phyloP scores from a whole-genome alignment of 2,329 filamentous ascomycete genomes.

The Esteya vermicola region DNA sequence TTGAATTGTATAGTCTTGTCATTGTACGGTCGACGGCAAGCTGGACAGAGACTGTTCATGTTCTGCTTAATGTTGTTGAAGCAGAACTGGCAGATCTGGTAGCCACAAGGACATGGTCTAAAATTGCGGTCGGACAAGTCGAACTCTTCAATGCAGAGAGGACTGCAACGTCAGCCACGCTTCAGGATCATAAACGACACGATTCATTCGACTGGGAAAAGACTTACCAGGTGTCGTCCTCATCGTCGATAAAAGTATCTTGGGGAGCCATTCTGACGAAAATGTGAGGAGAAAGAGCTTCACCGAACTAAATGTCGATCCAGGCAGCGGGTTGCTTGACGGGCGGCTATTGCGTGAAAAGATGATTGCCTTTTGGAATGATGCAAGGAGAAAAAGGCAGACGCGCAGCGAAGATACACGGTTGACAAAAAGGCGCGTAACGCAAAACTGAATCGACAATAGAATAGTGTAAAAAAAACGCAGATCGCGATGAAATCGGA shows the following conservation, averaged over 20 bases:
- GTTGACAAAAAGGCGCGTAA: background rate
- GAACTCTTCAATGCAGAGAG: constrained; percentile 97
- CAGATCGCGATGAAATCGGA: too few species aligned
- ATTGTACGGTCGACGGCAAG: constrained; percentile 87
- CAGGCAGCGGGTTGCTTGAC: too few species aligned
- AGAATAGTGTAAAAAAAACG: too few species aligned
- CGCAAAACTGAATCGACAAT: too few species aligned
- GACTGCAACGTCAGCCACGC: constrained; percentile 37
- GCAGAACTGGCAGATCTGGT: constrained; percentile 99
- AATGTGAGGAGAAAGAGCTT: too few species aligned
- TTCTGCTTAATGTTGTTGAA: constrained; percentile 99
- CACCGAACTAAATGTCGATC: too few species aligned
- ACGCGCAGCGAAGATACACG: background rate
- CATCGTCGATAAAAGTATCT: constrained; percentile 58
- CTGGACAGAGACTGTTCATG: constrained; percentile 94
- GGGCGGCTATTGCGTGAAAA: too few species aligned
- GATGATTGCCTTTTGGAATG: background rate
- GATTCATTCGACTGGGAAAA: background rate
- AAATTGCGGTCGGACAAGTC: constrained; percentile 97
- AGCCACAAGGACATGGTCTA: constrained; percentile 90
- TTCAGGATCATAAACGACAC: constrained; percentile 7
- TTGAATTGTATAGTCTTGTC: constrained; percentile 97
- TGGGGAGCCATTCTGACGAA: constrained; percentile 45
- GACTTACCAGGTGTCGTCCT: constrained; percentile 53
- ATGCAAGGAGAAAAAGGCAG: background rate